A percentile compares a stretch with the other conserved stretches of the same genome.
Conservation (phyloP, 805 yeast species). For the Candida krabiensis region DNA sequence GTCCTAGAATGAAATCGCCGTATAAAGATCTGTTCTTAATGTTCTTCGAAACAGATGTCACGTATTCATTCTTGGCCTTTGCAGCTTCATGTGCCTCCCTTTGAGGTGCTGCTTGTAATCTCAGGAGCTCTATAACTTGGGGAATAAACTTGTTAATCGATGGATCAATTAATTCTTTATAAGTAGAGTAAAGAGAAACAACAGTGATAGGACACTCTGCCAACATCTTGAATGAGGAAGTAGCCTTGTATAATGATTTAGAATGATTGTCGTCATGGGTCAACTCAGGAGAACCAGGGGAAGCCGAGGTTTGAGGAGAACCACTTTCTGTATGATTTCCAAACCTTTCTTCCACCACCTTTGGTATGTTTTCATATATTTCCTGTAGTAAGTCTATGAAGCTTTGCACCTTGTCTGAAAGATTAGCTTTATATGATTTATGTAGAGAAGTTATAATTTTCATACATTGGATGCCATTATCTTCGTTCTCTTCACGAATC, state of each 20-base stretch:
- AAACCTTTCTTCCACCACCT: constrained; percentile 71
- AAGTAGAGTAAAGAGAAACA: constrained; percentile 88
- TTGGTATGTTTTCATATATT: constrained; percentile 78
- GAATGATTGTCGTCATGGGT: constrained; percentile 41
- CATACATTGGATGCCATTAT: constrained; percentile 89
- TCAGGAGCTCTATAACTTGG: constrained; percentile 69
- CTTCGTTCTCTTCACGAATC: constrained; percentile 83
- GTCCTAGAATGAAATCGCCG: constrained; percentile 88
- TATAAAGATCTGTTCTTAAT: constrained; percentile 76
- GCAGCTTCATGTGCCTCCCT: constrained; percentile 59
- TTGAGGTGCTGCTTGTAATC: constrained; percentile 82
- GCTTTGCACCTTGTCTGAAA: constrained; percentile 71
- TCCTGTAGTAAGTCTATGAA: constrained; percentile 75
- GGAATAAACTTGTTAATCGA: constrained; percentile 81
- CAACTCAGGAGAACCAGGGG: constrained; percentile 40
- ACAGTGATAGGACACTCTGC: constrained; percentile 97
- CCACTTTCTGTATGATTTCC: constrained; percentile 26
- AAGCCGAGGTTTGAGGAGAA: constrained; percentile 18
- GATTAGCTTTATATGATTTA: constrained; percentile 70
- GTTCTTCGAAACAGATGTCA: constrained; percentile 71
- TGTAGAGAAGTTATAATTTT: constrained; percentile 83
- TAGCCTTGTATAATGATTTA: constrained; percentile 61
- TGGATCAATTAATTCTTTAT: constrained; percentile 69
- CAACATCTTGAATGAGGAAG: constrained; percentile 83
- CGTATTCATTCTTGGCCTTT: constrained; percentile 54